Conservation (phyloP, 1,139 yeast genomes). For the Zygoascus meyerae region DNA sequence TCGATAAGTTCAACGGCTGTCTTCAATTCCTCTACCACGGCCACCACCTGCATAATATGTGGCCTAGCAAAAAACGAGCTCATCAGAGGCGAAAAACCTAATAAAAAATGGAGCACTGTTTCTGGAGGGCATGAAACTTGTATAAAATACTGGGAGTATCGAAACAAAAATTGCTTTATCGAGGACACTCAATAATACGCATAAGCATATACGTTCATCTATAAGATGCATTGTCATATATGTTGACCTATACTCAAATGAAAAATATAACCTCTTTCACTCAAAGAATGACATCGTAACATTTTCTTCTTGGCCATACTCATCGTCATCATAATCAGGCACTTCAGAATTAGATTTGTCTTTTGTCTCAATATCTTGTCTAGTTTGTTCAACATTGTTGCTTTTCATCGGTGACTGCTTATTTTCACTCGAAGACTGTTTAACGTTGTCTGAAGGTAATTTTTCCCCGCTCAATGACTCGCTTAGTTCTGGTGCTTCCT, state of each 20-base stretch:
- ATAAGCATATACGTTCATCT: neutral
- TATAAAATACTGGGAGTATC: constrained; percentile 20
- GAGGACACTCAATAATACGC: neutral
- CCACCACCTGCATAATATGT: constrained; percentile 19
- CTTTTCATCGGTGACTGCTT: neutral
- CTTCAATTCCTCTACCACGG: constrained; percentile 9
- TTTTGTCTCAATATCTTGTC: neutral
- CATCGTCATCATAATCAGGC: constrained; percentile 10
- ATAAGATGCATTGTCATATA: too few relatives aligned
- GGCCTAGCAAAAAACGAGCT: constrained; percentile 23
- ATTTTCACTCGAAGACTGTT: neutral
- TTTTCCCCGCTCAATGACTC: neutral
- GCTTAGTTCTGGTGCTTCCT: neutral
- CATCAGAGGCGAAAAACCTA: constrained; percentile 17
- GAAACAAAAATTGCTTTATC: constrained; percentile 12
- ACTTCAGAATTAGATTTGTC: neutral
- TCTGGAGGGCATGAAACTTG: constrained; percentile 19
- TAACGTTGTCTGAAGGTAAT: neutral
- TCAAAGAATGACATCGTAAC: constrained; percentile 19
- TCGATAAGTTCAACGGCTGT: constrained; percentile 11
- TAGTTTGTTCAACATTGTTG: neutral
- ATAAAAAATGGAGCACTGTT: constrained; percentile 16
- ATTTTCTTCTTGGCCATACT: constrained; percentile 14
- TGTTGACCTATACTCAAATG: neutral
- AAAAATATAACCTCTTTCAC: neutral